A percentile compares a stretch with the other conserved stretches of the same genome.
These are phyloP conservation scores for Colletotrichum sp. DNA, from an alignment of 2,329 filamentous ascomycete species.

Conservation along the genomic window DNA sequence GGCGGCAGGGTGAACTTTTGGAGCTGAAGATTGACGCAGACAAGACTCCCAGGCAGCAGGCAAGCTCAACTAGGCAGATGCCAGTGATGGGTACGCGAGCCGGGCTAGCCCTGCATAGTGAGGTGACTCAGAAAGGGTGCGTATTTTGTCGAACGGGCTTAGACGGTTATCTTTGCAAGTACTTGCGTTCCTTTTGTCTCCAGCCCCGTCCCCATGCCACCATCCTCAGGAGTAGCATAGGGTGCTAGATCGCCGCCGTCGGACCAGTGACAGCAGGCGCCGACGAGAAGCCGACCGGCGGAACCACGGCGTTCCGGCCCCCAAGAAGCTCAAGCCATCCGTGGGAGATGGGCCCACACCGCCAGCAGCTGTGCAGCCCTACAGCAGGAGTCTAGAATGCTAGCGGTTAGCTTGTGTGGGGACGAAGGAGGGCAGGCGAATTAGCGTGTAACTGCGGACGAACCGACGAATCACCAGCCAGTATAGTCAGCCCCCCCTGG, in stretches of 20 bases:
- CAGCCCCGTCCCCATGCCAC: not conserved
- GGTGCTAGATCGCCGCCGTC: not conserved
- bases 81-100: not conserved
- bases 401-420: not conserved
- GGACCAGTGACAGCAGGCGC: not conserved
- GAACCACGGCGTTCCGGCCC: not conserved
- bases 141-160: not conserved
- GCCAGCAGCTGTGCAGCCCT: constrained; percentile 18
- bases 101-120: not conserved
- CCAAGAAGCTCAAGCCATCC: not conserved
- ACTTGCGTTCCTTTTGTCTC: not conserved
- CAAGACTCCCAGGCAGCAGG: not conserved
- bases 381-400: not conserved
- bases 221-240: not conserved
- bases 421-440: not conserved
- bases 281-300: not conserved
- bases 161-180: not conserved
- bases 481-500: not conserved
- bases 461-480: constrained; percentile 1
- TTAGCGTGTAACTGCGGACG: not conserved
- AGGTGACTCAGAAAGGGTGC: not conserved
- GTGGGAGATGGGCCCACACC: not conserved
- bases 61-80: not conserved
- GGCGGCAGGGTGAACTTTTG: not conserved
- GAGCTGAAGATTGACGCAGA: not conserved